Evolutionary conservation across 179 eudicot genomes (phyloP), one percentile per base, ranked within the genome.

Genomic region (Camellia oleifera): DNA sequence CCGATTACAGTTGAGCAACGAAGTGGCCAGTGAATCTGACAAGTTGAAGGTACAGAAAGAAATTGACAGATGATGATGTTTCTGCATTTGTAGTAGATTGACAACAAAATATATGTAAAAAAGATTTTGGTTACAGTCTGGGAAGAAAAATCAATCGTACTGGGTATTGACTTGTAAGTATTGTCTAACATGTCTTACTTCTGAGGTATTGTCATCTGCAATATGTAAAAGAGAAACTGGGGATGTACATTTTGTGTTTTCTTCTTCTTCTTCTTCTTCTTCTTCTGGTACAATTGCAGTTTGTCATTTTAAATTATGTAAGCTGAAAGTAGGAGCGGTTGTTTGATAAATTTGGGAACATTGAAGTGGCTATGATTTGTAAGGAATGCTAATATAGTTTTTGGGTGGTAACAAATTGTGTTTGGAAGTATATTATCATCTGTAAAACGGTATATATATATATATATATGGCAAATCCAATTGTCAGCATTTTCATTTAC

Each of bases 101-200:
- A 77, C 4, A 32, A 48, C 60, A 76, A 32, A 12, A 62, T 20
- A 44, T 46, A 44, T 46, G 69, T 50, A 13, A 63, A 15, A 32
- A 42, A 42, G 6, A 48, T 4, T 48, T 46, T 6, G 20, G n/a
- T 14, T 32, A 11, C 32, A 40, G 65, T 32, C 42, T 70, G 15
- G 14, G 23, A 1, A 12, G 69, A 7, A 14, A 32, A 0, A 57
- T 18, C 60, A 57, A 18, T 42, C 10, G 5, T 60, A 4, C 26
- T 18, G 4, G 15, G 61, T 70, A 45, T 61, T 61, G 65, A 32
- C 69, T 60, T 60, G 69, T 62, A 75, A 75, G 56, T 61, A 45
- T n/a, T 60, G 69, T 63, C 57, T 75, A 75, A 73, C 76, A 61
- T 61, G 78, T 61, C 53, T 61, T 5, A 12, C 40, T 17, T 75